Conservation (phyloP, 495 filamentous ascomycete species). For the Gamarada debralockiae region DNA sequence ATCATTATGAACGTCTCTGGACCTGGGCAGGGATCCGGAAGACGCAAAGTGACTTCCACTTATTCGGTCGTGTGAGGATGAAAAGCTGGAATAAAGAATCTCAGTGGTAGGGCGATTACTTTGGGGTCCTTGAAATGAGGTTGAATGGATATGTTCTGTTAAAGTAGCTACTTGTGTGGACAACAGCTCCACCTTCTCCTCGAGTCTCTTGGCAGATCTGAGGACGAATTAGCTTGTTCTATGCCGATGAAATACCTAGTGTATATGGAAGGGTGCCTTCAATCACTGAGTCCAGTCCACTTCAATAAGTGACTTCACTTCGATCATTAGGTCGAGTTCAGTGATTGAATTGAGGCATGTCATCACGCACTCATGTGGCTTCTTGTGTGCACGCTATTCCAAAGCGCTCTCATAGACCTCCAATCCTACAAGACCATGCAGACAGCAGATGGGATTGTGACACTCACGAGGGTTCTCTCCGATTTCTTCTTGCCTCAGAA, state of each 20-base stretch:
- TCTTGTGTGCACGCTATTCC: slow-evolving; percentile 10
- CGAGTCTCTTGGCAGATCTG: slow-evolving; percentile 14
- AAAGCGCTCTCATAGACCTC: slow-evolving; percentile 10
- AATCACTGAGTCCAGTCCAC: slow-evolving; percentile 14
- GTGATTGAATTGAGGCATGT: slow-evolving; percentile 11
- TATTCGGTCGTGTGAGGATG: slow-evolving; percentile 12
- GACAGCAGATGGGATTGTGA: slow-evolving; percentile 11
- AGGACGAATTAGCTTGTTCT: slow-evolving; percentile 9
- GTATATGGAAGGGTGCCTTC: slow-evolving; percentile 6
- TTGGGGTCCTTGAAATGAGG: slow-evolving; percentile 11
- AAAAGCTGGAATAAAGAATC: slow-evolving; percentile 13
- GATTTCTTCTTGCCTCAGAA: slow-evolving; percentile 11
- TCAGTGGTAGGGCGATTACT: slow-evolving; percentile 12
- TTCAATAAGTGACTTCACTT: slow-evolving; percentile 11
- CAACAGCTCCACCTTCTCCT: slow-evolving; percentile 13
- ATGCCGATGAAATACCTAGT: slow-evolving; percentile 14
- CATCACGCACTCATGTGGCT: slow-evolving; percentile 9
- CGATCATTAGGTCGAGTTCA: slow-evolving; percentile 12
- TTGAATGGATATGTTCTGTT: slow-evolving; percentile 12
- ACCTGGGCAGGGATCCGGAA: slow-evolving; percentile 11
- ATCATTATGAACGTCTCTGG: slow-evolving; percentile 13
- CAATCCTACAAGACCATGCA: slow-evolving; percentile 12
- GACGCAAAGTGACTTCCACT: slow-evolving; percentile 11
- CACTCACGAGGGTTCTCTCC: slow-evolving; percentile 9
- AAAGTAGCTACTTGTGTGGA: slow-evolving; percentile 13